Evolutionary conservation across 2,329 filamentous ascomycete species (phyloP), one percentile per base, ranked within the genome.

Genomic region (Coleophoma cylindrospora): DNA sequence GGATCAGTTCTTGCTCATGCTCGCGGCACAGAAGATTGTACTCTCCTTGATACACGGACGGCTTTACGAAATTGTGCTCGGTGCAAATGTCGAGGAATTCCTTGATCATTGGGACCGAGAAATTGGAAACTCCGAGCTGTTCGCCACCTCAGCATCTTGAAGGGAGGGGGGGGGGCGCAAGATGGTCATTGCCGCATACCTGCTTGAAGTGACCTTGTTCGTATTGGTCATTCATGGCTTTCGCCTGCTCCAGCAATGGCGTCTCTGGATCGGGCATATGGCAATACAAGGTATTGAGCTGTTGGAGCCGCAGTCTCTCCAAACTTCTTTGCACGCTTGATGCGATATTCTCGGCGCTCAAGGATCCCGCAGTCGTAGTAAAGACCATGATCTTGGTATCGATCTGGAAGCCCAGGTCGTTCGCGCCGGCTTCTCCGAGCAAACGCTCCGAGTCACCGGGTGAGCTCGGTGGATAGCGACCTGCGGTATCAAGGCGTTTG

Each of bases 121-220:
- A 66, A 49, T 65, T 66, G 38, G 54, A 63, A 19, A 67, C 32
- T 19, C 64, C 64, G 11, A 64, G 53, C 48, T 59, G 38, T 22
- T 37, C 40, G 33, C 38, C 15, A 15, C 22, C 15, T 34, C 13
- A 45, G 27, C 27, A 27, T 34, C 21, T 10, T 3, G 8, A n/a
- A n/a, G n/a, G n/a, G n/a, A n/a, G n/a, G n/a, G n/a, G 2, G 32
- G 4, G 4, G 2, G 21, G 7, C 34, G 38, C 10, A n/a, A 15
- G 37, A n/a, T 8, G 19, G 34, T 38, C 22, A 11, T 34, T 22
- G n/a, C 3, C 10, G 12, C 45, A 27, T 50, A 54, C 56, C 21
- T 38, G 43, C 43, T 58, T 52, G 40, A 63, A 63, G 21, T 64
- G 50, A 50, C 64, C 49, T 50, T 57, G 57, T 11, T 53, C 34